Evolutionary conservation across 2,329 filamentous ascomycete genomes (phyloP).

Genomic region (Balansia obtecta): DNA sequence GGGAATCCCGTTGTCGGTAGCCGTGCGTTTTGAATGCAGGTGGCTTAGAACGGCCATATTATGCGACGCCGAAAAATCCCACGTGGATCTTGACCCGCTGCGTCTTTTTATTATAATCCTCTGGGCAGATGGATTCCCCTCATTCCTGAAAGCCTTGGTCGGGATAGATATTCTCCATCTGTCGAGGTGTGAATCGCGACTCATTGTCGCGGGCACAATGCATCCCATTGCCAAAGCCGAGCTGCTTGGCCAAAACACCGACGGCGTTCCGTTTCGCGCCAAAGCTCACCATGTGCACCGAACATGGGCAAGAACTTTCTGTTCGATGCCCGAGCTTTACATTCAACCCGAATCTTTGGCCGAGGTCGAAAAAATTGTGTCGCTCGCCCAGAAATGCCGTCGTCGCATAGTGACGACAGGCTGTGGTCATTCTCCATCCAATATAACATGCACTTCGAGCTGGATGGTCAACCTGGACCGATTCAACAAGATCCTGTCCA

Average conservation of each 20-base stretch:
- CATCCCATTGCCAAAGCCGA: slow-evolving; percentile 24
- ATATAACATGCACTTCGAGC: slow-evolving; percentile 81
- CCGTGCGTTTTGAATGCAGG: not conserved
- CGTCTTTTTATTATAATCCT: not conserved
- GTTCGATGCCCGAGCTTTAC: slow-evolving; percentile 80
- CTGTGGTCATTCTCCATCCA: slow-evolving; percentile 82
- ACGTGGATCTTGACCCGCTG: slow-evolving; percentile 1
- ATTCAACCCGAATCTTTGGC: slow-evolving; percentile 67
- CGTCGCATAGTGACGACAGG: slow-evolving; percentile 78
- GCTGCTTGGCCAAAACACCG: slow-evolving; percentile 17
- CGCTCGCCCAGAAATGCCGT: slow-evolving; percentile 67
- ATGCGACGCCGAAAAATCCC: not conserved
- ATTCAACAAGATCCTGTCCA: slow-evolving; percentile 57
- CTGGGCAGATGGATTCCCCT: not conserved
- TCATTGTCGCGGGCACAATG: slow-evolving; percentile 15
- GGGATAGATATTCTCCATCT: not conserved
- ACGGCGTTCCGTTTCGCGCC: slow-evolving; percentile 61
- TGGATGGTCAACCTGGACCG: slow-evolving; percentile 93
- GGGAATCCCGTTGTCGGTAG: too few species aligned
- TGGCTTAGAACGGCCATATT: not conserved
- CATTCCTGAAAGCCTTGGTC: too few species aligned
- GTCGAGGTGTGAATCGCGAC: not conserved
- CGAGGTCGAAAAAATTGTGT: slow-evolving; percentile 76
- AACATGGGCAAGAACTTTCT: slow-evolving; percentile 92
- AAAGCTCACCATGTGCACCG: slow-evolving; percentile 62